Base-by-base conservation (phyloP, 768 basidiomycete species). In the Mycena floridula region DNA sequence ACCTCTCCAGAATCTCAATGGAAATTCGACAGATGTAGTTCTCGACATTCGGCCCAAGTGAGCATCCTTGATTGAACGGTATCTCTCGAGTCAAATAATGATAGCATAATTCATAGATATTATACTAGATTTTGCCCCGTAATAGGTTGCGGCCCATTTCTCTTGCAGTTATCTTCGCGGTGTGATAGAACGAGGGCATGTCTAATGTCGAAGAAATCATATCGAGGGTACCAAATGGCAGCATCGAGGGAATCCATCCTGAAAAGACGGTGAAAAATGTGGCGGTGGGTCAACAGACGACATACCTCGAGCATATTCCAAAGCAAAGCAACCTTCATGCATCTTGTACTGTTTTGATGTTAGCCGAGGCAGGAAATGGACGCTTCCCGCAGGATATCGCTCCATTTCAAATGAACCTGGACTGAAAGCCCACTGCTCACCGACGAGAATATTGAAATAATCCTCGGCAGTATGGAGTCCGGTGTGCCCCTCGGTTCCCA, bases 161-260 rank as follows among this genome's bases (percentile, higher is more conserved):
- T 35, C 81, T 66, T 21, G 58, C 85, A 0, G 83, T 80, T 48
- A 85, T 70, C 27, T 72, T 62, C n/a, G 68, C 59, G 0, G 83
- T 87, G 51, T 75, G 66, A 57, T 74, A 82, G 40, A 86, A 59
- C 2, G 85, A 80, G 4, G 68, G 68, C 45, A 81, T 47, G 59
- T 88, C 85, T 16, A 87, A 69, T 5, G 84, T 87, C 9, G 85
- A 86, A 36, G 74, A 67, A 37, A 88, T 53, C 7, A 66, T 65
- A 59, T 88, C 85, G 30, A 76, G 79, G 46, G 82, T 67, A 2
- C 85, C 86, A 48, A 88, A 86, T 0, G 83, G 82, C 40, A 87
- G 57, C 84, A 87, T 87, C 39, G 74, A 65, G 3, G 86, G 85
- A 53, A 88, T 85, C 84, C 85, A 87, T 25, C 85, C 83, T 85